Evolutionary conservation across 768 basidiomycete genomes (phyloP), one percentile per base, ranked within the genome.

Genomic region (Podaxis sp.): DNA sequence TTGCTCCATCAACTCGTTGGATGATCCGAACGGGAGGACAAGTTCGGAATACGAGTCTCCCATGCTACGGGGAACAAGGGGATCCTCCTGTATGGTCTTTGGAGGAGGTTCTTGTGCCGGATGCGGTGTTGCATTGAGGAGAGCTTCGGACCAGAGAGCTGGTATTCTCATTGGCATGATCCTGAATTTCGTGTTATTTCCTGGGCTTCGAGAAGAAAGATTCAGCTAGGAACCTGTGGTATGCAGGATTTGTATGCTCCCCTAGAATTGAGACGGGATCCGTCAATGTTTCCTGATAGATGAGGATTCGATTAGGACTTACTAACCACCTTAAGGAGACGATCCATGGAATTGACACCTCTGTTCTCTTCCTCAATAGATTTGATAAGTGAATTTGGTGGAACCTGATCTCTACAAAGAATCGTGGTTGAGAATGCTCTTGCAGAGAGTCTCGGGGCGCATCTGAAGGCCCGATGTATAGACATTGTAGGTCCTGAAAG

Each of bases 41-140:
- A 88, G 71, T 69, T 90, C 86, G 40, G 85, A 80, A 68, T 91
- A 90, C 0, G 88, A 90, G 67, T 90, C 88, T 55, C 85, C 77
- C 89, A 90, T 91, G 55, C 78, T 73, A 7, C 88, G 78, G 6
- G 83, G 80, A 12, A 74, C 68, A 0, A 78, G 76, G 5, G 71
- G 69, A 8, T 71, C 69, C 47, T 66, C 72, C 50, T 68, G 50
- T 52, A 50, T 12, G 63, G 55, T 19, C 65, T 64, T 33, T 25
- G 56, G 63, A 22, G 40, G 55, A 25, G 65, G 63, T 19, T 63
- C 63, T 29, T 69, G 57, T 17, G 64, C 55, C 36, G 64, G 66
- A 25, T 66, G 63, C 27, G 68, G 65, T 8, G 72, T 65, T n/a
- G 78, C 72, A 51, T 75, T 79, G 12, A 86, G 70, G 24, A 87